Percentiles rank a stretch among this genome's conserved stretches.
phyloP scores from a whole-genome alignment of 164 flowering plant genomes.

The Piper betle region DNA sequence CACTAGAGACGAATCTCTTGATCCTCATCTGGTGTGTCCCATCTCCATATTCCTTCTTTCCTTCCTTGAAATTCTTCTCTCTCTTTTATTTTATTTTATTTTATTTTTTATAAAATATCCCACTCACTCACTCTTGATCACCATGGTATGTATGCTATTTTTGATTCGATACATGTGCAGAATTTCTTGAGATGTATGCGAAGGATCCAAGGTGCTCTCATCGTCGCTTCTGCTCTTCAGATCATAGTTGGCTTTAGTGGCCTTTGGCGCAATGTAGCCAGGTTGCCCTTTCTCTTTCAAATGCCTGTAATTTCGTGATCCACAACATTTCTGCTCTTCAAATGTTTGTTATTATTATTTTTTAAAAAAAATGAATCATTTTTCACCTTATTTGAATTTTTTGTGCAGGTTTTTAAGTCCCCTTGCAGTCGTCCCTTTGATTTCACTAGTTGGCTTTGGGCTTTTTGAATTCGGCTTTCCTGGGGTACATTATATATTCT shows the following conservation, averaged over 20 bases:
- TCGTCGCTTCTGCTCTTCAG: slow-evolving; percentile 82
- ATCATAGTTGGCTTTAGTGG: slow-evolving; percentile 88
- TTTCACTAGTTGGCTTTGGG: slow-evolving; percentile 76
- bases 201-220: slow-evolving; percentile 83
- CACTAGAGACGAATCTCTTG: slow-evolving; percentile 43
- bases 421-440: slow-evolving; percentile 74
- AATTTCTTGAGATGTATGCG: slow-evolving; percentile 76
- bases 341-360: not conserved
- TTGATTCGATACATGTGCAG: slow-evolving; percentile 19
- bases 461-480: slow-evolving; percentile 84
- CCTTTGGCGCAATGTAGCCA: slow-evolving; percentile 82
- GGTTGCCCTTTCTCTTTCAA: slow-evolving; percentile 25
- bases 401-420: slow-evolving; percentile 70
- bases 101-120: not conserved
- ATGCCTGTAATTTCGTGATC: not conserved
- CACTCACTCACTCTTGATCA: too few species aligned
- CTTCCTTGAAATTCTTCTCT: not conserved
- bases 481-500: slow-evolving; percentile 32
- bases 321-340: too few species aligned
- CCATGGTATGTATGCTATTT: too few species aligned
- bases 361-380: not conserved
- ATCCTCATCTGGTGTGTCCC: slow-evolving; percentile 54
- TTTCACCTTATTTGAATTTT: not conserved
- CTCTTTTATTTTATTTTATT: not conserved
- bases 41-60: not conserved